Conservation (phyloP, 2,329 filamentous ascomycete genomes). For the Didymella exigua region DNA sequence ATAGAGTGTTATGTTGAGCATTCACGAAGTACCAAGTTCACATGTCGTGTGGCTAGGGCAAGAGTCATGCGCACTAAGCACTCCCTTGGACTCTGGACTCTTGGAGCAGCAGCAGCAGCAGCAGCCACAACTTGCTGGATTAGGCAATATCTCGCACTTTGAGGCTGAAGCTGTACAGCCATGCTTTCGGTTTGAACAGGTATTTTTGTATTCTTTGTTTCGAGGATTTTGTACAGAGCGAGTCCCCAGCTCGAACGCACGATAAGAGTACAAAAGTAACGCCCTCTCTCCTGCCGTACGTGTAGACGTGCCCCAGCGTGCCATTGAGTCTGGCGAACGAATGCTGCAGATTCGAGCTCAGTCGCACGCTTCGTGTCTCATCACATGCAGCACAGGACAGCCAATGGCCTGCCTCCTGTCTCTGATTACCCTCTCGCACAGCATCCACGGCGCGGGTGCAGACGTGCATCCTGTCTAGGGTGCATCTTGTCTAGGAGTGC, state of each 20-base stretch:
- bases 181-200: neutral
- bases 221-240: conserved; percentile 41
- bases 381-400: neutral
- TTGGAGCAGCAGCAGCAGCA: too few relatives aligned
- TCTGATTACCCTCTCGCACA: conserved; percentile 15
- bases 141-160: conserved; percentile 39
- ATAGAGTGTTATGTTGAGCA: conserved; percentile 11
- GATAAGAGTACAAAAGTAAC: conserved; percentile 28
- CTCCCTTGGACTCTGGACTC: too few relatives aligned
- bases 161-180: neutral
- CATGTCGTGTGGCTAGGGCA: conserved; percentile 22
- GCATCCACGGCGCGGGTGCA: too few relatives aligned
- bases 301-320: neutral
- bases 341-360: conserved; percentile 10
- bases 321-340: conserved; percentile 6
- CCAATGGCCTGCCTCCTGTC: neutral
- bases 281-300: neutral
- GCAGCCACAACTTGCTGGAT: conserved; percentile 21
- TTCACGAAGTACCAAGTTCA: conserved; percentile 4
- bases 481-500: conserved; percentile 23
- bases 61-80: conserved; percentile 38
- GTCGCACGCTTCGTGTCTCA: neutral
- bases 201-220: conserved; percentile 19
- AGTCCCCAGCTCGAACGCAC: conserved; percentile 39
- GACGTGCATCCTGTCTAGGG: neutral